Conservation (phyloP, 208 protist genomes). For the Phytomonas sp. region DNA sequence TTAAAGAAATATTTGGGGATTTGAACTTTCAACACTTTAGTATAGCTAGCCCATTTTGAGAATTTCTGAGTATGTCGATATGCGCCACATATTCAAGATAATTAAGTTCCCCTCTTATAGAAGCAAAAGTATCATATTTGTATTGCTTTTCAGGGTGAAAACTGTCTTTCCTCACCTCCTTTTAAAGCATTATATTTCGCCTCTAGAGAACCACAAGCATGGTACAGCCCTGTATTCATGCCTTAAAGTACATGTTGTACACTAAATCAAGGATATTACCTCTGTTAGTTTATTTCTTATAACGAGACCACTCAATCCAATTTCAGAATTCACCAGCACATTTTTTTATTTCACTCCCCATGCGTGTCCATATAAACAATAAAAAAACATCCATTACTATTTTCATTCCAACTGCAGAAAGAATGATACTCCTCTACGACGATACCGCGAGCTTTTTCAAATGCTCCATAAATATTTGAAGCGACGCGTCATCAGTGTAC, state of each 20-base stretch:
- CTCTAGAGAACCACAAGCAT: neutral
- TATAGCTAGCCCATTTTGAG: neutral
- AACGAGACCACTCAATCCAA: neutral
- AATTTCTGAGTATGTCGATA: neutral
- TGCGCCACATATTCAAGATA: neutral
- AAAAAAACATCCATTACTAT: neutral
- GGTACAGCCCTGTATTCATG: neutral
- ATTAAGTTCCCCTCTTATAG: neutral
- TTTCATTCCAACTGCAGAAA: neutral
- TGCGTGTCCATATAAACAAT: neutral
- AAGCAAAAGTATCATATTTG: neutral
- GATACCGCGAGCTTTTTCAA: slow-evolving; percentile 95
- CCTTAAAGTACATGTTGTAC: neutral
- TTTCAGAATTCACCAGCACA: neutral
- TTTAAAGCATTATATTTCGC: neutral
- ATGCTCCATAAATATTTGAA: slow-evolving; percentile 96
- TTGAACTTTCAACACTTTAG: neutral
- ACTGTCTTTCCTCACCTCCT: neutral
- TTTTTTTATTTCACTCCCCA: neutral
- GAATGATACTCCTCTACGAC: slow-evolving; percentile 23
- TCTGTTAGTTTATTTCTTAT: neutral
- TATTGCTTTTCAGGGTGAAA: neutral
- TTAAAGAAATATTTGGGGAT: neutral
- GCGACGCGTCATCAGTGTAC: slow-evolving; percentile 97
- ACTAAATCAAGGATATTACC: neutral